Evolutionary conservation across 306 rosid genomes (phyloP), one percentile per base, ranked within the genome.

Genomic region (Sesbania bispinosa): DNA sequence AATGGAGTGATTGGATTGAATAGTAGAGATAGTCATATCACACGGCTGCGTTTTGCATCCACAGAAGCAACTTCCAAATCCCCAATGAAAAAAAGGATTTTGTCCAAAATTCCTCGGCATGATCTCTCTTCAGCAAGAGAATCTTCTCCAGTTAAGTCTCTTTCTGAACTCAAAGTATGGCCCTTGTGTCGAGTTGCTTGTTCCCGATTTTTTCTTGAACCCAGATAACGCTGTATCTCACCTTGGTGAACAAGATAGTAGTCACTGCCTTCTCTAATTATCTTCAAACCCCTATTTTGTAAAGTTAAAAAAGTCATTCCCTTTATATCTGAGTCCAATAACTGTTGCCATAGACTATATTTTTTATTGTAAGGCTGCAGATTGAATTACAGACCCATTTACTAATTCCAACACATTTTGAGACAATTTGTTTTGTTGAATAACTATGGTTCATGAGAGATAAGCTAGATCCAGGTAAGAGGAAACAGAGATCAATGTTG

Each of bases 211-310:
- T 76, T 83, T 73, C 89, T 84, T 35, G 96, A 88, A 63, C 93
- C 93, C 36, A 88, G 76, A 83, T 81, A 59, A 51, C 82, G 74
- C 80, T 81, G 91, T 3, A 85, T 85, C 77, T 88, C 88, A 26
- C 93, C 96, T 82, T 78, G 93, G 76, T 82, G 93, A 88, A 88
- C 87, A 63, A 90, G 88, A 73, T 85, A 88, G 86, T 86, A 90
- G 77, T 80, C 87, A 10, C 54, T 69, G 9, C 89, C 92, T 81
- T 90, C 96, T 79, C 91, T 79, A 45, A 84, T 82, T 53, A 90
- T 88, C 82, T 83, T 90, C 83, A 88, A 59, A 46, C 93, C 89
- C 84, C 93, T 90, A 43, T 70, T 82, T 70, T 33, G 46, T 51
- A 7, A 79, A 64, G n/a, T 16, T 5, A 69, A 29, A 69, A 8